These are phyloP conservation scores for Colletotrichum ledebouriae DNA, from an alignment of 2,329 filamentous ascomycete genomes.

Conservation along the genomic window DNA sequence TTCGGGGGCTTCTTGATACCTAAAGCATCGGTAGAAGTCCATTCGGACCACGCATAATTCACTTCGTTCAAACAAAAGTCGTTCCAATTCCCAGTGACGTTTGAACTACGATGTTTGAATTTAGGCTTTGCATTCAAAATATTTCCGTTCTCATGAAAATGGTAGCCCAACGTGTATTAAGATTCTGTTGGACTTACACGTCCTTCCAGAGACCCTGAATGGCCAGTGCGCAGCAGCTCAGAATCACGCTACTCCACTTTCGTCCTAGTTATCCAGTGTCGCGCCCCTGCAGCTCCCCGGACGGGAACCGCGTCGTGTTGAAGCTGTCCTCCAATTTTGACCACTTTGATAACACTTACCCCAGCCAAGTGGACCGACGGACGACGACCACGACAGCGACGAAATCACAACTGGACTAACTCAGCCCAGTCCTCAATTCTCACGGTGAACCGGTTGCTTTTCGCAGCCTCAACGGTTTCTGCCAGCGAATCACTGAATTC, in stretches of 20 bases:
- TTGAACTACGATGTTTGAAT: too few relatives aligned
- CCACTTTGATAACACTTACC: constrained; percentile 28
- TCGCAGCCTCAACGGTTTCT: neutral
- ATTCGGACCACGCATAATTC: constrained; percentile 29
- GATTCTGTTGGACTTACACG: constrained; percentile 29
- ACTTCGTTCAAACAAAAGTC: constrained; percentile 28
- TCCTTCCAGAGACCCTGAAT: constrained; percentile 23
- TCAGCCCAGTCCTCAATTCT: neutral
- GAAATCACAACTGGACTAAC: constrained; percentile 2
- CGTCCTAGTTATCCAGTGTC: constrained; percentile 32
- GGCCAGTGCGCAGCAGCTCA: constrained; percentile 36
- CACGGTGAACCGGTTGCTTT: neutral
- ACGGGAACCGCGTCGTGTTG: constrained; percentile 43
- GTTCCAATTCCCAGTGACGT: too few relatives aligned
- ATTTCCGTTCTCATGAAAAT: too few relatives aligned
- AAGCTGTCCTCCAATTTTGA: constrained; percentile 43
- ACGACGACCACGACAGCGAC: constrained; percentile 34
- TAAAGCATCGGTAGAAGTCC: constrained; percentile 34
- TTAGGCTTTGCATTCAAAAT: neutral
- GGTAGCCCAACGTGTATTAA: too few relatives aligned
- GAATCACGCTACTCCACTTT: constrained; percentile 37
- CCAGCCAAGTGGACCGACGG: constrained; percentile 22
- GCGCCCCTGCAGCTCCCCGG: constrained; percentile 44
- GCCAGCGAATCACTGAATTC: constrained; percentile 11
- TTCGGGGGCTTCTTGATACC: constrained; percentile 21